A percentile compares a stretch with the other conserved stretches of the same genome.
Conservation (phyloP, 305 asterid species). For the Fraxinus albicans region DNA sequence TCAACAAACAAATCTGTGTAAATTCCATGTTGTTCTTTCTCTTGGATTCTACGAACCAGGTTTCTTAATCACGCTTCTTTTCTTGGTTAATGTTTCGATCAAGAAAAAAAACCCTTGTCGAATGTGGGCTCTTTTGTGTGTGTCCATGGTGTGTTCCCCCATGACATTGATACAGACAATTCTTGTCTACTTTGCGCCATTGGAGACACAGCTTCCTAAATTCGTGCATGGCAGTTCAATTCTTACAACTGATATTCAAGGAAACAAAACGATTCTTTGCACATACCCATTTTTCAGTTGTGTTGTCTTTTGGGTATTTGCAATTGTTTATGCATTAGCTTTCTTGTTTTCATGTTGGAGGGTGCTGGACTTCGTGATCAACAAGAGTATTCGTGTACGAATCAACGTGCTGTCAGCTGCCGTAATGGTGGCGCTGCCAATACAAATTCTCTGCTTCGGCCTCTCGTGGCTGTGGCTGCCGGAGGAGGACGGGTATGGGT, state of each 20-base stretch:
- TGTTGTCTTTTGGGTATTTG: slow-evolving; percentile 48
- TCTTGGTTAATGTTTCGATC: slow-evolving; percentile 60
- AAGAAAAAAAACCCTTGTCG: slow-evolving; percentile 37
- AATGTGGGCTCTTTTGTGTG: slow-evolving; percentile 38
- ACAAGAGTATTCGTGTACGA: slow-evolving; percentile 60
- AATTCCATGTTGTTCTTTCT: slow-evolving; percentile 64
- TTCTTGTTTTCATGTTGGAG: slow-evolving; percentile 68
- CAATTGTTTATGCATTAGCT: slow-evolving; percentile 42
- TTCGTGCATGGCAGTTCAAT: slow-evolving; percentile 49
- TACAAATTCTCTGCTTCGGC: slow-evolving; percentile 56
- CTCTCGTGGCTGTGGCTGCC: slow-evolving; percentile 59
- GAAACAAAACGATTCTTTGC: slow-evolving; percentile 47
- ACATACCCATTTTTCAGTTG: slow-evolving; percentile 66
- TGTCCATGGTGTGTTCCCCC: slow-evolving; percentile 38
- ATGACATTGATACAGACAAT: slow-evolving; percentile 41
- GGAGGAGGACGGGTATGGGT: slow-evolving; percentile 36
- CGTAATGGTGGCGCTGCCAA: slow-evolving; percentile 57
- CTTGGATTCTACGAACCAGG: slow-evolving; percentile 75
- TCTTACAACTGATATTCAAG: slow-evolving; percentile 30
- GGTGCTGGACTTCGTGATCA: slow-evolving; percentile 61
- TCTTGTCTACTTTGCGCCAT: slow-evolving; percentile 47
- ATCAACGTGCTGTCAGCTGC: slow-evolving; percentile 48
- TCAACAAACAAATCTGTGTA: slow-evolving; percentile 55
- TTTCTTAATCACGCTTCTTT: slow-evolving; percentile 58
- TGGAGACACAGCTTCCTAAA: slow-evolving; percentile 36